Evolutionary conservation across 2,329 filamentous ascomycete species (phyloP).

Genomic region (Tothia fuscella): DNA sequence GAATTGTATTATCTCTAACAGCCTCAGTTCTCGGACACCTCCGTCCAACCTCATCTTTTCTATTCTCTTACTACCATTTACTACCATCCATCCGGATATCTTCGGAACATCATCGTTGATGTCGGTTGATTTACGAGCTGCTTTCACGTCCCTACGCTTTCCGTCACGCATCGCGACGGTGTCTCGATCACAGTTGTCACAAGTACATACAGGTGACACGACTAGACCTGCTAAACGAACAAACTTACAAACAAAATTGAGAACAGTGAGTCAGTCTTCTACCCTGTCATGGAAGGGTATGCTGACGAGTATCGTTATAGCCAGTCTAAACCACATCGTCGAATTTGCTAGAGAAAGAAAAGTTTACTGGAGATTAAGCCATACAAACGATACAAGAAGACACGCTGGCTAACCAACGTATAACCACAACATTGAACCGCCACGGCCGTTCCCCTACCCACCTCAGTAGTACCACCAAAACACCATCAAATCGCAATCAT

Average conservation of each 20-base stretch:
- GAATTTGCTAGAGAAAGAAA: not conserved
- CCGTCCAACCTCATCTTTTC: no score
- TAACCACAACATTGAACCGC: conserved; percentile 28
- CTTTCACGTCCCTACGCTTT: conserved; percentile 41
- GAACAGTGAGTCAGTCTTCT: not conserved
- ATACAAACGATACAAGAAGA: conserved; percentile 17
- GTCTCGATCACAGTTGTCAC: conserved; percentile 45
- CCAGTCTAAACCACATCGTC: not conserved
- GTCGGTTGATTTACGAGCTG: conserved; percentile 47
- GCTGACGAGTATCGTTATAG: not conserved
- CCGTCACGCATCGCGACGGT: conserved; percentile 44
- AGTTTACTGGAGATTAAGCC: conserved; percentile 17
- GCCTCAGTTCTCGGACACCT: no score
- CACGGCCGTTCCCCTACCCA: conserved; percentile 37
- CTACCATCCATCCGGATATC: no score
- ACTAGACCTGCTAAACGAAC: conserved; percentile 32
- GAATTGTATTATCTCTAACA: no score
- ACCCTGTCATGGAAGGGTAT: not conserved
- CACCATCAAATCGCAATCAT: conserved; percentile 34
- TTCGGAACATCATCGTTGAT: no score
- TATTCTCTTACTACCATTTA: no score
- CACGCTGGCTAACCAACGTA: conserved; percentile 30
- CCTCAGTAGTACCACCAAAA: conserved; percentile 26
- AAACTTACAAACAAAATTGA: not conserved
- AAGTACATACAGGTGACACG: conserved; percentile 42